Conservation (phyloP, 2,329 filamentous ascomycete genomes). For the Drechslerella coelobrocha region DNA sequence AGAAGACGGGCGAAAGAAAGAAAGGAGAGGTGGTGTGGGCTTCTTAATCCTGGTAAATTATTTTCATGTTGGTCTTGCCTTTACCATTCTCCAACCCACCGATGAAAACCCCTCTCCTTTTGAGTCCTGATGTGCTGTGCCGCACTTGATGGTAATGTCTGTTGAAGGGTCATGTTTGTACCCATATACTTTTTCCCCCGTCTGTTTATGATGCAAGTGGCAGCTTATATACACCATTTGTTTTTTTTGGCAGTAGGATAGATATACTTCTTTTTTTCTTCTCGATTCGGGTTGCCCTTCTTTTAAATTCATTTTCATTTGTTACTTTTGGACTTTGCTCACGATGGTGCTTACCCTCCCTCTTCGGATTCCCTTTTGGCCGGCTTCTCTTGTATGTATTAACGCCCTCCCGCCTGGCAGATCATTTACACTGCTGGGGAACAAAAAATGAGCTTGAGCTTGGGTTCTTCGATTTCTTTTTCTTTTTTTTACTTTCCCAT, state of each 20-base stretch:
- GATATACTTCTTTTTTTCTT: constrained; percentile 7
- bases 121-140: neutral
- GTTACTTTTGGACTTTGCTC: constrained; percentile 20
- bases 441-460: constrained; percentile 8
- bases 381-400: constrained; percentile 34
- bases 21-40: neutral
- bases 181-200: neutral
- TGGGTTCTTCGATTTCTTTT: neutral
- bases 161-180: no score
- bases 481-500: neutral
- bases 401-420: constrained; percentile 20
- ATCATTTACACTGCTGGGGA: constrained; percentile 19
- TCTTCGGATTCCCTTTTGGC: neutral
- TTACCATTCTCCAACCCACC: neutral
- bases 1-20: neutral
- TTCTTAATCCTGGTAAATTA: constrained; percentile 1
- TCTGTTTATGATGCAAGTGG: neutral
- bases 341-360: constrained; percentile 35
- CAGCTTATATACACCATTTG: constrained; percentile 7
- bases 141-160: neutral
- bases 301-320: constrained; percentile 25
- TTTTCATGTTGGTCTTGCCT: neutral
- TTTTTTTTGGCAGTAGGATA: constrained; percentile 8
- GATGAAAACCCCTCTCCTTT: neutral
- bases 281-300: constrained; percentile 11